Base-by-base conservation (phyloP, 2,329 filamentous ascomycete genomes). In the Orbilia oligospora region DNA sequence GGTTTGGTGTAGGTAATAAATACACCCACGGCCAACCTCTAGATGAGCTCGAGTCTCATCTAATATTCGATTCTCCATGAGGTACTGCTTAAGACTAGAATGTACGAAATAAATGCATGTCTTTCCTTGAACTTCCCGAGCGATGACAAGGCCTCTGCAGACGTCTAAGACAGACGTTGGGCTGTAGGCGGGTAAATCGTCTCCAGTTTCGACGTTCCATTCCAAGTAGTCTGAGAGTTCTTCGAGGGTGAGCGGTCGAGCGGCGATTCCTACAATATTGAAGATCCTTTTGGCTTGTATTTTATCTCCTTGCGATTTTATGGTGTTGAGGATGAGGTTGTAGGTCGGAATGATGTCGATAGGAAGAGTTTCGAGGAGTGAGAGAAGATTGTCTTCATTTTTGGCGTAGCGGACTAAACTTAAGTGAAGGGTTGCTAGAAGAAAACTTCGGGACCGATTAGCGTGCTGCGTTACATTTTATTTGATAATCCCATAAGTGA, bases 241-340 rank as follows among this genome's bases (percentile, higher is more conserved):
- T 18, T 55, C 30, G 5, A 67, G n/a, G 0, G 27, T 53, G 30
- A 67, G 44, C 2, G 64, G 64, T 6, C 48, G 18, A 5, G 64
- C 46, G 4, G 64, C 64, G 5, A 44, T 30, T 2, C 27, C 48
- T 8, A 67, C 48, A n/a, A 67, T 20, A 27, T 67, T 53, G 48
- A 67, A 67, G 5, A 67, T 67, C 8, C 22, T 30, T 14, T 67
- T 67, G 3, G 48, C 64, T 27, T 53, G 27, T 53, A 41, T 27
- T 55, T 67, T 67, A 12, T 66, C 63, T 10, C n/a, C 44, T 3
- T 53, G 33, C 5, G 64, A 67, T 38, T 55, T 67, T 1, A 67
- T 67, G 10, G 64, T 27, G 46, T 67, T 67, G n/a, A 67, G 48
- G 24, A 55, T 55, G 16, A 67, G 48, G 12, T 67, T 67, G 30